A percentile compares a stretch with the other conserved stretches of the same genome.
Conservation (phyloP, 2,329 filamentous ascomycete species). For the Fusarium pininemorale region DNA sequence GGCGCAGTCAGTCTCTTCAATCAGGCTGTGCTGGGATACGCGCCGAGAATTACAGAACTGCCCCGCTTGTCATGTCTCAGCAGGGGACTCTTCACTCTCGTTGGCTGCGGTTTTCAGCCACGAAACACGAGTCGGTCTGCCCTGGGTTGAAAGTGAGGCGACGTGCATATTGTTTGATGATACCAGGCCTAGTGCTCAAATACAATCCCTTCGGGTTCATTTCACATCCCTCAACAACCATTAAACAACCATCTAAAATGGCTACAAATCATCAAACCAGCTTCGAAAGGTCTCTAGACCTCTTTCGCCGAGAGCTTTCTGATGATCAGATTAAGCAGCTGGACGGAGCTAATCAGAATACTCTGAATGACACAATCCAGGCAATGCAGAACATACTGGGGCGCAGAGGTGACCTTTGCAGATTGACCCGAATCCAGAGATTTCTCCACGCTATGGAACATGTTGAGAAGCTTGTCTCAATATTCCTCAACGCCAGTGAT, state of each 20-base stretch:
- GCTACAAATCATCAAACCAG: neutral
- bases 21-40: neutral
- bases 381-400: neutral
- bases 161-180: neutral
- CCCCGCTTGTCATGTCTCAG: neutral
- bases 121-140: neutral
- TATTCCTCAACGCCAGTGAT: neutral
- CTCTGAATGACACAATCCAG: accelerated
- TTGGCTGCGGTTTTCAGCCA: neutral
- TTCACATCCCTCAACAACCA: accelerated
- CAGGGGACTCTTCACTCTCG: neutral
- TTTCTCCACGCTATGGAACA: neutral
- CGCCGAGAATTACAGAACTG: neutral
- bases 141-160: neutral
- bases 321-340: neutral
- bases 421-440: accelerated
- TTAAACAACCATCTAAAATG: neutral
- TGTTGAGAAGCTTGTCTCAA: neutral
- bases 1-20: accelerated
- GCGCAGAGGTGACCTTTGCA: neutral
- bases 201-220: accelerated
- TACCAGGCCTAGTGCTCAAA: accelerated
- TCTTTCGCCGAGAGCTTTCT: neutral
- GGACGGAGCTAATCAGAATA: accelerated
- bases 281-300: neutral